Percentiles rank a stretch among this genome's conserved stretches.
Conservation (phyloP, 1,139 yeast genomes). For the Geotrichum europaeum region DNA sequence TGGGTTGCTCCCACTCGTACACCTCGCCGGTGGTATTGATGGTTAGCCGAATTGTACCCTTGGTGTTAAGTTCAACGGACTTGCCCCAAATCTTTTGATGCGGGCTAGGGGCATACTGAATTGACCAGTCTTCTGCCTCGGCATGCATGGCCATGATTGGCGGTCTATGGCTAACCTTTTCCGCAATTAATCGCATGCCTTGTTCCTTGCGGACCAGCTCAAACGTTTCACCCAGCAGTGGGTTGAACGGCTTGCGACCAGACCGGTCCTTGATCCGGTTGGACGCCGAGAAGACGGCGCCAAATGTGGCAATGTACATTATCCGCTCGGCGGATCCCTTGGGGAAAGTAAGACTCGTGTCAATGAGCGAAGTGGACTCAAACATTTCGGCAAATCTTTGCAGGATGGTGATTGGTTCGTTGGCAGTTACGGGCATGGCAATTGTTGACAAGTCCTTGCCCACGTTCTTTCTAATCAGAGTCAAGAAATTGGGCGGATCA, state of each 20-base stretch:
- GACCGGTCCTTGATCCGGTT: slow-evolving; percentile 70
- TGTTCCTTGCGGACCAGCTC: slow-evolving; percentile 76
- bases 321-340: slow-evolving; percentile 50
- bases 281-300: slow-evolving; percentile 65
- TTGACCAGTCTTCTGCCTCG: slow-evolving; percentile 70
- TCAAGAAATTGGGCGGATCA: slow-evolving; percentile 74
- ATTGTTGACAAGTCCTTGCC: slow-evolving; percentile 84
- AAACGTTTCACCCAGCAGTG: slow-evolving; percentile 79
- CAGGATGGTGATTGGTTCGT: slow-evolving; percentile 81
- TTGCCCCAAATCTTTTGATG: slow-evolving; percentile 95
- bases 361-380: slow-evolving; percentile 67
- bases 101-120: slow-evolving; percentile 70
- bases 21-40: slow-evolving; percentile 59
- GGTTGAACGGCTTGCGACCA: slow-evolving; percentile 86
- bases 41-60: slow-evolving; percentile 57
- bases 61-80: slow-evolving; percentile 72
- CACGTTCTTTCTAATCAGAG: slow-evolving; percentile 78
- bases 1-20: slow-evolving; percentile 77
- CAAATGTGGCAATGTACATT: slow-evolving; percentile 72
- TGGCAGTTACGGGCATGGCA: slow-evolving; percentile 90
- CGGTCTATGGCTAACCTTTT: slow-evolving; percentile 79
- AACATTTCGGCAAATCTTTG: slow-evolving; percentile 74
- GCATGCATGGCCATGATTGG: slow-evolving; percentile 74
- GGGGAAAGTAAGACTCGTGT: slow-evolving; percentile 47
- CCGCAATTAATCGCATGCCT: slow-evolving; percentile 63